Conservation (phyloP, 73 alveolate species). For the Paramecium caudatum region DNA sequence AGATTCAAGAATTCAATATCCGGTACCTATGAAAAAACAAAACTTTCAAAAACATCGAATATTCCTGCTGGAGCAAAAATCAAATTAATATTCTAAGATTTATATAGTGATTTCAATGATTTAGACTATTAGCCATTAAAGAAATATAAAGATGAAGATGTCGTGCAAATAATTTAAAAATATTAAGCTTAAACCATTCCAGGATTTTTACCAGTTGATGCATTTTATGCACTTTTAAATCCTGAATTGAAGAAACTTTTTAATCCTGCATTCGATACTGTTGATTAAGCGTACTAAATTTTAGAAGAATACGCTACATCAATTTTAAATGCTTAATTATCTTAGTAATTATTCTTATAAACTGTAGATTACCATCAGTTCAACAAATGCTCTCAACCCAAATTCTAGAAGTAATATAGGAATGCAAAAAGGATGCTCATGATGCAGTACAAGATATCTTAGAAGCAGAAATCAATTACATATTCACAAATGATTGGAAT, state of each 20-base stretch:
- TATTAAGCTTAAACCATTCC: slow-evolving; percentile 98
- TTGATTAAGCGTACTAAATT: slow-evolving; percentile 86
- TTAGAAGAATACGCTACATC: slow-evolving; percentile 88
- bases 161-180: slow-evolving; percentile 93
- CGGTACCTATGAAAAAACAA: slow-evolving; percentile 83
- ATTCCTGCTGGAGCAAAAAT: slow-evolving; percentile 83
- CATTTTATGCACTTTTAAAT: slow-evolving; percentile 86
- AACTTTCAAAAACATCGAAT: slow-evolving; percentile 49
- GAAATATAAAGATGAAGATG: slow-evolving; percentile 88
- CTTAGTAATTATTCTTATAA: neutral
- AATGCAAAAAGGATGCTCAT: slow-evolving; percentile 15
- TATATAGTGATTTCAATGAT: slow-evolving; percentile 77
- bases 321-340: slow-evolving; percentile 76
- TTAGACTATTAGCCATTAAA: slow-evolving; percentile 49
- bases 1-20: slow-evolving; percentile 82
- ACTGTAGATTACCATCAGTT: slow-evolving; percentile 40
- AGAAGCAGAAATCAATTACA: slow-evolving; percentile 92
- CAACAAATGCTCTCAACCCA: neutral
- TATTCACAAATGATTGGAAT: slow-evolving; percentile 94
- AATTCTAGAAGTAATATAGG: slow-evolving; percentile 34
- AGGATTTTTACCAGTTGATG: slow-evolving; percentile 98
- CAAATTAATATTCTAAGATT: slow-evolving; percentile 75
- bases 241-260: slow-evolving; percentile 89
- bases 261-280: slow-evolving; percentile 92
- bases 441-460: slow-evolving; percentile 79